Evolutionary conservation across 805 yeast genomes (phyloP), one percentile per base, ranked within the genome.

Genomic region (Metschnikowia cerradonensis): DNA sequence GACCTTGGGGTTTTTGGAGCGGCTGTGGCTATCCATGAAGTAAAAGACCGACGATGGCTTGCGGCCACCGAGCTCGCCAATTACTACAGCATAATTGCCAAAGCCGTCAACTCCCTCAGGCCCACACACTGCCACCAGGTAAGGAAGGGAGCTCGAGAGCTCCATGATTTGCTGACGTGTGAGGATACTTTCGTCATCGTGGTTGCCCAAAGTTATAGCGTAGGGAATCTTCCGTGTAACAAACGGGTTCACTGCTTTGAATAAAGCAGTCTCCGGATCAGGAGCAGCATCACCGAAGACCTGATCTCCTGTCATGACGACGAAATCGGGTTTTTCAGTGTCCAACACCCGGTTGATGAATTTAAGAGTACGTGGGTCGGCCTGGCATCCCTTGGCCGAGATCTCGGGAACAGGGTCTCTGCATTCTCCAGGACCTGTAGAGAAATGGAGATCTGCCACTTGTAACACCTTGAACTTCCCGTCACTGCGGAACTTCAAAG

Each of bases 271-370:
- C 57, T 84, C 85, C 0, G 97, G 77, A 63, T 92, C 98, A 7
- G 88, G 90, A 0, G 88, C 76, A 41, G 73, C 77, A 38, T 80
- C 83, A 2, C 98, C 98, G 77, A 81, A 88, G 0, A 92, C 77
- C 65, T 90, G 96, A 68, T 92, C 99, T 6, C 99, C 99, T 0
- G 97, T 84, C 51, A 90, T 72, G 0, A 90, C 89, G 0, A 90
- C 94, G 26, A 91, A 66, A 62, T 94, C 91, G 0, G 99, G 98
- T 33, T 76, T 65, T 64, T 94, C 98, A 0, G 76, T 52, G 49
- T 88, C 91, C 42, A 92, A 68, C 0, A 88, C 86, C 19, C 65
- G 65, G 6, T 81, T 72, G 8, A 92, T 61, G 60, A 91, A 90
- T 5, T 65, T 59, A 31, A 78, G 52, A 0, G 98, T 89, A 43